These are phyloP conservation scores for Colletotrichum simmondsii DNA, from an alignment of 2,329 filamentous ascomycete genomes.

Conservation along the genomic window DNA sequence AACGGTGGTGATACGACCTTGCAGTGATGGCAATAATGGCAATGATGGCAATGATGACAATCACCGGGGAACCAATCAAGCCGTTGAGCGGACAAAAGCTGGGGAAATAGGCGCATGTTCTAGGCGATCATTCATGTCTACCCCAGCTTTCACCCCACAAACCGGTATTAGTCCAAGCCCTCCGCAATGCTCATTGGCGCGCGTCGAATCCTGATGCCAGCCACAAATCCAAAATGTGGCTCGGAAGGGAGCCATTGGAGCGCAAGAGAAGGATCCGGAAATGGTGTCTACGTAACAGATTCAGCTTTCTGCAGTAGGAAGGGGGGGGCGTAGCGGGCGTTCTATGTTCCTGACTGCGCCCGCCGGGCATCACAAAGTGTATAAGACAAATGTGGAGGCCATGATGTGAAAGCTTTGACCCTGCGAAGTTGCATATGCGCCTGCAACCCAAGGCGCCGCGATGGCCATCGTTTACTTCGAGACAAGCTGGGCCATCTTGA, in stretches of 20 bases:
- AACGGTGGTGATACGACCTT: background rate
- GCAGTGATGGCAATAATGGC: background rate
- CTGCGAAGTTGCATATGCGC: background rate
- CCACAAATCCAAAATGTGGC: background rate
- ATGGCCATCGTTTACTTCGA: constrained; percentile 48
- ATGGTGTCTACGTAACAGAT: background rate
- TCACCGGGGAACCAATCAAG: background rate
- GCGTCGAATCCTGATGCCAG: background rate
- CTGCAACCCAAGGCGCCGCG: background rate
- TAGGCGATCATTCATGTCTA: background rate
- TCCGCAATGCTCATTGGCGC: constrained; percentile 1
- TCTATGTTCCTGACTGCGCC: background rate
- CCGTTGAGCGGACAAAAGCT: background rate
- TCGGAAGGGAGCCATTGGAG: background rate
- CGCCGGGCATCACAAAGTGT: background rate
- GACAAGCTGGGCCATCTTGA: constrained; percentile 56
- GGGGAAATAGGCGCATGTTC: background rate
- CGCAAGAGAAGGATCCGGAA: background rate
- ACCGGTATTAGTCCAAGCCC: background rate
- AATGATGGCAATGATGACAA: background rate
- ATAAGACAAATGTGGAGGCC: constrained; percentile 9
- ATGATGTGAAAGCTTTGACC: constrained; percentile 2
- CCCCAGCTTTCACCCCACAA: constrained; percentile 11
- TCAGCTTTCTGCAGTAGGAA: background rate
- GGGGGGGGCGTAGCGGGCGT: background rate